A percentile compares a stretch with the other conserved stretches of the same genome.
These are phyloP conservation scores for Inga laurina DNA, from an alignment of 306 rosid genomes.

Conservation along the genomic window DNA sequence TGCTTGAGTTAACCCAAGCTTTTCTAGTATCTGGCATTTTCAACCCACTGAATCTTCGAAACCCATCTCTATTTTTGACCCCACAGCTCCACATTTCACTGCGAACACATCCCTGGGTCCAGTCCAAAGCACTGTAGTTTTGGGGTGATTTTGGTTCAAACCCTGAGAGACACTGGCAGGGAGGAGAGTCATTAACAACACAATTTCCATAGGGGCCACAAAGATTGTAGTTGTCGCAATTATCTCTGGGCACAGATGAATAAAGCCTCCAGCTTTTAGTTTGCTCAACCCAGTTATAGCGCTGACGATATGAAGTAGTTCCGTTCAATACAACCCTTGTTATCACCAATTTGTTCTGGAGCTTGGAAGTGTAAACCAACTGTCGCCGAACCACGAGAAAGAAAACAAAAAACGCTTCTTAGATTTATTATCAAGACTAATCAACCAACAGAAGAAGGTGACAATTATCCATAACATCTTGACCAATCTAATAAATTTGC, in stretches of 20 bases:
- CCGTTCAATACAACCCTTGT: slow-evolving; percentile 37
- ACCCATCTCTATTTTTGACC: slow-evolving; percentile 35
- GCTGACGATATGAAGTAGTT: slow-evolving; percentile 13
- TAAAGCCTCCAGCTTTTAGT: slow-evolving; percentile 35
- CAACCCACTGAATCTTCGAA: slow-evolving; percentile 30
- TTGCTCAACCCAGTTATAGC: slow-evolving; percentile 15
- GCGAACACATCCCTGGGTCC: slow-evolving; percentile 39
- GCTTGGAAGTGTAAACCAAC: slow-evolving; percentile 1
- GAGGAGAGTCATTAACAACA: neutral
- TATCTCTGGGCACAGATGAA: slow-evolving; percentile 28
- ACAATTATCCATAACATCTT: neutral
- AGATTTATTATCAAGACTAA: too few species aligned
- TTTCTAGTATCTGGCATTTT: slow-evolving; percentile 41
- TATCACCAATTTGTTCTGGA: slow-evolving; percentile 5
- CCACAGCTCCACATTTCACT: slow-evolving; percentile 34
- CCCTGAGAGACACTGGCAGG: slow-evolving; percentile 42
- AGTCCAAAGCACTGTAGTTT: slow-evolving; percentile 26
- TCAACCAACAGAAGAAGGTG: neutral
- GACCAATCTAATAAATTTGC: neutral
- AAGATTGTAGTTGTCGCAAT: slow-evolving; percentile 34
- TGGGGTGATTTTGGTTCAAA: slow-evolving; percentile 31
- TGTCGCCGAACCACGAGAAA: neutral
- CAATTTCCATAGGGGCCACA: slow-evolving; percentile 48
- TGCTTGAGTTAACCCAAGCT: slow-evolving; percentile 30
- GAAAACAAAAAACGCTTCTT: neutral